These are phyloP conservation scores for Xylariaceae sp. DNA, from an alignment of 2,329 filamentous ascomycete species.

Conservation along the genomic window DNA sequence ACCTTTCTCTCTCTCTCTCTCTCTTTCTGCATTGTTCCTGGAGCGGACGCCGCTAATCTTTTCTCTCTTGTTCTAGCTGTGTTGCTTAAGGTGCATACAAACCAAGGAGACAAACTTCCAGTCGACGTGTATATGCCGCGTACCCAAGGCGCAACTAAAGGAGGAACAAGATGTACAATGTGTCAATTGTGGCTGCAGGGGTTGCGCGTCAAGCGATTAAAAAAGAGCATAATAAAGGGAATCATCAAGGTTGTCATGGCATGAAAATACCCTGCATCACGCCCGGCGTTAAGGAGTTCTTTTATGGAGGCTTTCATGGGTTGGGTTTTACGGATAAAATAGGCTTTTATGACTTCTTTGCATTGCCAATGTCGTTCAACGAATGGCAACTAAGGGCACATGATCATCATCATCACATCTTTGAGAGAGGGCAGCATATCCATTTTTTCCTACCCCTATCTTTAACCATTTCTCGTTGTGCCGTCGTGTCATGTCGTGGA, in stretches of 20 bases:
- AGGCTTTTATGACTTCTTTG: neutral
- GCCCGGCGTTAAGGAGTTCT: constrained; percentile 21
- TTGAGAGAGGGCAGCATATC: neutral
- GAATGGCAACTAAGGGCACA: neutral
- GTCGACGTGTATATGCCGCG: constrained; percentile 92
- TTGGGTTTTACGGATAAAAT: neutral
- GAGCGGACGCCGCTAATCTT: neutral
- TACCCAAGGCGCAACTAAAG: constrained; percentile 83
- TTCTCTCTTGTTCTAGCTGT: constrained; percentile 52
- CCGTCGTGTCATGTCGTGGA: neutral
- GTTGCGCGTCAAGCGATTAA: constrained; percentile 80
- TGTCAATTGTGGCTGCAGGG: constrained; percentile 88
- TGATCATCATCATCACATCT: neutral
- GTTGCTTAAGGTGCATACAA: constrained; percentile 92
- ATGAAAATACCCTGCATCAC: constrained; percentile 20
- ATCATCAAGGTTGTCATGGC: constrained; percentile 5
- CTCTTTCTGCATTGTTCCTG: neutral
- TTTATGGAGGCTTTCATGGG: neutral
- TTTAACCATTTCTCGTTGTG: neutral
- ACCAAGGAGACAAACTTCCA: constrained; percentile 99
- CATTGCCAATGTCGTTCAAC: neutral
- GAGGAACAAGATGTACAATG: constrained; percentile 88
- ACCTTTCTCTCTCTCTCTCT: no score
- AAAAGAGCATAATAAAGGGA: constrained; percentile 14
- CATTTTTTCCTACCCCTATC: neutral